Evolutionary conservation across 2,329 filamentous ascomycete species (phyloP).

Genomic region (Fusarium sororula): DNA sequence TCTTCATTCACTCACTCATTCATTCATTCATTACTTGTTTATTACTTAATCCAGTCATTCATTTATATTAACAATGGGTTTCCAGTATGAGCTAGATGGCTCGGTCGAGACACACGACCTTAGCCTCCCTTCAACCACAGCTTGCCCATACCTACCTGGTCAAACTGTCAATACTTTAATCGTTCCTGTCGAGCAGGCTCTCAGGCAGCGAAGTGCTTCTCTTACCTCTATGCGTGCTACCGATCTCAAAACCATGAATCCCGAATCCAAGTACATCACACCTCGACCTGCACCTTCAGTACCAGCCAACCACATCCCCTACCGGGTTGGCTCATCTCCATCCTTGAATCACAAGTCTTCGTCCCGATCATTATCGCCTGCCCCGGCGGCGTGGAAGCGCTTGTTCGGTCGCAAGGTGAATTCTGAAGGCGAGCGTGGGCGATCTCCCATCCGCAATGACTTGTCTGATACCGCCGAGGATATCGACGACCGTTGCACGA

Average conservation of each 20-base stretch:
- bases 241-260: conserved; percentile 79
- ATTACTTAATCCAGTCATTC: conserved; percentile 11
- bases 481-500: conserved; percentile 31
- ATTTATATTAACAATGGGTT: conserved; percentile 38
- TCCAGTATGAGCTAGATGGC: conserved; percentile 83
- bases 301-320: conserved; percentile 26
- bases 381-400: conserved; percentile 59
- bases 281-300: conserved; percentile 66
- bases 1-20: conserved; percentile 6
- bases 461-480: conserved; percentile 13
- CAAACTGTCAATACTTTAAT: conserved; percentile 87
- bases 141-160: conserved; percentile 87
- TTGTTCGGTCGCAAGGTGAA: conserved; percentile 58
- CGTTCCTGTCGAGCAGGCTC: conserved; percentile 75
- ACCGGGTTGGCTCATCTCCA: conserved; percentile 46
- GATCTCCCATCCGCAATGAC: conserved; percentile 44
- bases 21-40: background rate
- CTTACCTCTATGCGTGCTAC: conserved; percentile 66
- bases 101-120: conserved; percentile 80
- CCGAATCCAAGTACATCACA: conserved; percentile 77
- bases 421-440: conserved; percentile 48
- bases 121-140: conserved; percentile 75
- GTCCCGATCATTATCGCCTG: conserved; percentile 58
- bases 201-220: conserved; percentile 71
- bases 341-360: conserved; percentile 51